phyloP scores from a whole-genome alignment of 2,329 filamentous ascomycete species.

The Gliomastix tumulicola region DNA sequence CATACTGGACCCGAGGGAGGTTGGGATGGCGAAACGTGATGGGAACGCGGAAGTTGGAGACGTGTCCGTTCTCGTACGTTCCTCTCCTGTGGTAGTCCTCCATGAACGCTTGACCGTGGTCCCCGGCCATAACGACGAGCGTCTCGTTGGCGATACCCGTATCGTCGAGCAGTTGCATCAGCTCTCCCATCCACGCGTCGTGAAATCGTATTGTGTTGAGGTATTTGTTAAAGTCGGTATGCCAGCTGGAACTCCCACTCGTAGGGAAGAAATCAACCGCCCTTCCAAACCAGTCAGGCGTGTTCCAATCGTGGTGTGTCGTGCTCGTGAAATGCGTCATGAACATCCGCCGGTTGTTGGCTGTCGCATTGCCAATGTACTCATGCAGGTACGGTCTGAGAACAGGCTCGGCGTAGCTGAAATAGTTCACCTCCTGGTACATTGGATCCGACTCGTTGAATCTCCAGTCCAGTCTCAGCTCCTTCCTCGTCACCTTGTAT shows the following conservation, averaged over 20 bases:
- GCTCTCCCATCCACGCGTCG: constrained; percentile 27
- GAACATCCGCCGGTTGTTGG: constrained; percentile 22
- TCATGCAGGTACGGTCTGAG: constrained; percentile 28
- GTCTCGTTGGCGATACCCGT: constrained; percentile 34
- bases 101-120: constrained; percentile 32
- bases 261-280: constrained; percentile 20
- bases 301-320: constrained; percentile 34
- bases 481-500: constrained; percentile 9
- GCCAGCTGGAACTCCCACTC: constrained; percentile 2
- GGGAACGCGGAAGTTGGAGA: constrained; percentile 34
- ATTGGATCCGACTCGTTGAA: constrained; percentile 5
- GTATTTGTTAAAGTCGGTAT: constrained; percentile 26
- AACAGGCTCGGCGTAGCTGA: constrained; percentile 31
- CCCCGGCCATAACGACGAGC: constrained; percentile 36
- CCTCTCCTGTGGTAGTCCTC: constrained; percentile 28
- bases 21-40: constrained; percentile 34
- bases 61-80: constrained; percentile 33
- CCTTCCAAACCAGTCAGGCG: constrained; percentile 19
- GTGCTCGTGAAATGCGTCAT: constrained; percentile 26
- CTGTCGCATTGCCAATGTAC: constrained; percentile 18
- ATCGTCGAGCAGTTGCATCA: constrained; percentile 31
- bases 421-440: constrained; percentile 35
- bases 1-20: constrained; percentile 29
- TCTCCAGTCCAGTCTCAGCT: constrained; percentile 5
- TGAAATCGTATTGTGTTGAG: constrained; percentile 31